Evolutionary conservation across 345 rosid species (phyloP), one percentile per base, ranked within the genome.

Genomic region (Cardamine chenopodiifolia): DNA sequence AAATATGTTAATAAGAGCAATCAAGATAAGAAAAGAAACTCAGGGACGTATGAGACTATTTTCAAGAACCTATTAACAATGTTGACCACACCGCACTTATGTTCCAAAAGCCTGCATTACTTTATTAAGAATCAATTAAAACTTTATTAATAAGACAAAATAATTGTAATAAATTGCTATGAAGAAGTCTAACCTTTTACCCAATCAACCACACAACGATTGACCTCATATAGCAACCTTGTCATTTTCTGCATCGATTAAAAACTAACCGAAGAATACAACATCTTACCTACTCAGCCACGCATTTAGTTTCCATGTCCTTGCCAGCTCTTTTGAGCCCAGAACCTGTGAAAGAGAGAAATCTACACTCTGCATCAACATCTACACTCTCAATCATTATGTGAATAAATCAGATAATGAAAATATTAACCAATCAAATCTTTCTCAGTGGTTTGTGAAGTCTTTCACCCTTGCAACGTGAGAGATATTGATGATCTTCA

Each of bases 41-140:
- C 60, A 61, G 17, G 39, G 13, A 14, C 14, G 18, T 49, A 31
- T 62, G 68, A 71, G 12, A 71, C 49, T 23, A 34, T 47, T 23
- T 4, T 47, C 19, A 17, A 60, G 50, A 5, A n/a, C 62, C 40
- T 31, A 17, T 8, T 14, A 54, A 54, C 5, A 54, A 54, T 15
- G 19, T 17, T n/a, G 61, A 56, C 61, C 8, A 31, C 42, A 40
- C n/a, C 29, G 2, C 60, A 19, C 26, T 62, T 62, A 32, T 40
- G 40, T 72, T 72, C 22, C 53, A 19, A 50, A 28, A 17, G 0
- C 25, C 9, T 19, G 10, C 28, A 19, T 3, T 35, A 56, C 64
- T 59, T 34, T 11, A 34, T 19, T 2, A 20, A 59, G 15, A 4
- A 35, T 32, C n/a, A 58, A 34, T 3, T 8, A 25, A 32, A 31